Percentiles rank a stretch among this genome's conserved stretches.
phyloP scores from a whole-genome alignment of 1,284 basidiomycete species.

The Trametes versicolor region DNA sequence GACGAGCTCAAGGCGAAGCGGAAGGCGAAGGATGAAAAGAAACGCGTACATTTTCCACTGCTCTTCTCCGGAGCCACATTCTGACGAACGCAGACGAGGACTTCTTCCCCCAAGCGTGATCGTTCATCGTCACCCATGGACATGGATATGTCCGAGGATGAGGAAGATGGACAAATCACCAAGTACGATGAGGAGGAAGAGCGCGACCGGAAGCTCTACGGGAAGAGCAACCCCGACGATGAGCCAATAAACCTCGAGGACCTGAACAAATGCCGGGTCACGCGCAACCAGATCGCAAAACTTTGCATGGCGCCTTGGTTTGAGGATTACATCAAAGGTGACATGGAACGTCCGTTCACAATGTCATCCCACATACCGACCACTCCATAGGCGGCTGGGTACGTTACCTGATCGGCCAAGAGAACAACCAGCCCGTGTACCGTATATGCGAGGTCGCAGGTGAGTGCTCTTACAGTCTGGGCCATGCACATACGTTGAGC shows the following conservation, averaged over 20 bases:
- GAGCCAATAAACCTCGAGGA: conserved; percentile 65
- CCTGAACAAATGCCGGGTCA: conserved; percentile 66
- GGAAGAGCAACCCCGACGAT: conserved; percentile 53
- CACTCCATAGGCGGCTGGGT: conserved; percentile 77
- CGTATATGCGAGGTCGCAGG: conserved; percentile 83
- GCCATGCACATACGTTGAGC: conserved; percentile 8
- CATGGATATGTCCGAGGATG: conserved; percentile 81
- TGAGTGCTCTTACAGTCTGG: conserved; percentile 49
- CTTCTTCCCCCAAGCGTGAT: conserved; percentile 68
- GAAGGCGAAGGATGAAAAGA: conserved; percentile 83
- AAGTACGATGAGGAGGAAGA: conserved; percentile 77
- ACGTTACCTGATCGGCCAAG: conserved; percentile 74
- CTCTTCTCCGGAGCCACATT: conserved; percentile 1
- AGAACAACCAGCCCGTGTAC: conserved; percentile 73
- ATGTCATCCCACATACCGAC: conserved; percentile 36
- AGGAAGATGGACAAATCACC: conserved; percentile 78
- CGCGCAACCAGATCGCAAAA: conserved; percentile 72
- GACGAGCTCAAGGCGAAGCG: conserved; percentile 87
- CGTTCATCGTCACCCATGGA: conserved; percentile 80
- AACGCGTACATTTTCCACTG: conserved; percentile 54
- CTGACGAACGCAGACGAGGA: conserved; percentile 48
- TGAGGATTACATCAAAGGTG: conserved; percentile 80
- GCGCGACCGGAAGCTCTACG: conserved; percentile 61
- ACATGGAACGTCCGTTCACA: conserved; percentile 31
- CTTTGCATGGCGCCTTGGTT: conserved; percentile 79